Base-by-base conservation (phyloP, 148 eudicot species). In the Rhododendron simsii region DNA sequence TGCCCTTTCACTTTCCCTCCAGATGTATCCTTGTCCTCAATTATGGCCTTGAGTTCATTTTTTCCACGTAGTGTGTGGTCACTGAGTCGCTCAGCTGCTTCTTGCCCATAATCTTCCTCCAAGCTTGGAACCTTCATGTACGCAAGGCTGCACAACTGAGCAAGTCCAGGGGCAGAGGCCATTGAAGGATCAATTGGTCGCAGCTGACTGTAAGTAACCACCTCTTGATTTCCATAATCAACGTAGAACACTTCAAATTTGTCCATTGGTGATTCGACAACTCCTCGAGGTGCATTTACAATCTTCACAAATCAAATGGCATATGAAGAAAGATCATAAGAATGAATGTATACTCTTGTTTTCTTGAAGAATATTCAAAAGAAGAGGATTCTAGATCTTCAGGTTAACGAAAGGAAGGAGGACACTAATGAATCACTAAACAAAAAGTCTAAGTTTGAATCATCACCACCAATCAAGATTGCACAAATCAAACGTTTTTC, bases 171-270 rank as follows among this genome's bases (percentile, higher is more conserved):
- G 48, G 88, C 91, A 47, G 95, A 87, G 63, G 91, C 86, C 33
- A 95, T 88, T 9, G 99, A 93, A 85, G 98, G 88, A 84, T 94
- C 94, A 84, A 93, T 67, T 75, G 95, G 95, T 48, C 98, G 90
- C 63, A 97, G 84, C 75, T 92, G 92, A 82, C 91, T 92, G 90
- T 91, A 95, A 33, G 98, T 85, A 85, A 91, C 93, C n/a, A 78
- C 80, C 91, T 97, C 98, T 94, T 97, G 99, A 83, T 97, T 97
- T 35, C 99, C 99, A 76, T 93, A 97, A 86, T 97, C 98, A 15
- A 97, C 91, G 85, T 97, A 97, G 87, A 97, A 97, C 65, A 97
- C 98, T 88, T 97, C 98, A 86, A 91, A 95, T 87, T 90, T 89
- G 65, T 95, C 98, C 13, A 87, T 91, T 26, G 92, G 87, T 2